Base-by-base conservation (phyloP, 1,284 basidiomycete genomes). In the Sparassis latifolia region DNA sequence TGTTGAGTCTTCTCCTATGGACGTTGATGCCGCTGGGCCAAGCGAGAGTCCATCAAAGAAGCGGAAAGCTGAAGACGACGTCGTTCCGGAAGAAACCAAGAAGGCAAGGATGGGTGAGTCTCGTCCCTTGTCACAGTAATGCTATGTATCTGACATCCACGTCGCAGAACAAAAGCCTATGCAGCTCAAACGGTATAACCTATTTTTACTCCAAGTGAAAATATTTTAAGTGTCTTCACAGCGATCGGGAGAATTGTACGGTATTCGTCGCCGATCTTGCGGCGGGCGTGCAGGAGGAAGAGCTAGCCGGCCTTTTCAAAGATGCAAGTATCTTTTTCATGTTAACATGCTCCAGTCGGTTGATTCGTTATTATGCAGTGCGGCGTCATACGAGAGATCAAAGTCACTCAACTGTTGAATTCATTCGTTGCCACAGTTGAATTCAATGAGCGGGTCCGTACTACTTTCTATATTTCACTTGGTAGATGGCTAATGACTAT, bases 161-260 rank as follows among this genome's bases (percentile, higher is more conserved):
- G 6, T 6, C 35, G 35, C 35, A 82, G 80, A 80, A 55, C 57
- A 66, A 48, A 74, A 73, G 50, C 64, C 72, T 10, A 63, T 63
- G 2, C 69, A 75, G 6, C 64, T 86, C 29, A 89, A 88, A 67
- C 75, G 87, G 87, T 85, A 54, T 12, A 69, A 60, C n/a, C 5
- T 32, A 47, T 40, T 28, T 20, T 49, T 10, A 33, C 30, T 20
- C 33, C 39, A 42, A 10, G 40, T 27, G 40, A 38, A 37, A 30
- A 35, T 45, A 29, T 33, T 2, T 31, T 40, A 42, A 35, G 9
- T 27, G 49, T 49, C 12, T 40, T 33, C 30, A 1, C 58, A 94
- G 96, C 53, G 97, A 99, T 69, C 91, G 97, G 46, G 97, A 99
- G 71, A 91, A 98, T 60, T 84, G 84, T 38, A 97, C 94, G 0